phyloP scores from a whole-genome alignment of 108 stramenopile species.

The Pseudonitzschia multiseries region DNA sequence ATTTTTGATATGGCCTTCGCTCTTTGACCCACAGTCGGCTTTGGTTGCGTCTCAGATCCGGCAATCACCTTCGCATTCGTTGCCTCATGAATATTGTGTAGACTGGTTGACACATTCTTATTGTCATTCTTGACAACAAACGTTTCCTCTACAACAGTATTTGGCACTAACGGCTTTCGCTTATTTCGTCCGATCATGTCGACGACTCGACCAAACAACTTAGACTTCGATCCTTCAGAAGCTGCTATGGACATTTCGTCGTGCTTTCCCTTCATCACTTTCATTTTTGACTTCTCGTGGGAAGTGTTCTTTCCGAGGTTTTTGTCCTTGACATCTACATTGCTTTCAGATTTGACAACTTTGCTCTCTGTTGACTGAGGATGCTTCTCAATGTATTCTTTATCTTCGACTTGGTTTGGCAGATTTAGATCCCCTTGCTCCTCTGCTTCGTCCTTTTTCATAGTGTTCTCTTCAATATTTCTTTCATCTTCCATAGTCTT shows the following conservation, averaged over 20 bases:
- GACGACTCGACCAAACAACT: constrained; percentile 9
- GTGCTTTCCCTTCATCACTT: not conserved
- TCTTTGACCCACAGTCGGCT: constrained; percentile 5
- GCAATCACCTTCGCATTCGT: not conserved
- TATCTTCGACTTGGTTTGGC: not conserved
- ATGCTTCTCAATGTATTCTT: not conserved
- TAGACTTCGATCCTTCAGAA: constrained; percentile 12
- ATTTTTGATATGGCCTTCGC: constrained; percentile 7
- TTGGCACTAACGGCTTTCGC: constrained; percentile 7
- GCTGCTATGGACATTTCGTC: constrained; percentile 1
- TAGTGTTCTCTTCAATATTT: not conserved
- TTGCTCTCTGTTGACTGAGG: too few species aligned
- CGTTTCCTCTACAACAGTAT: constrained; percentile 20
- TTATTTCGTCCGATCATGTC: constrained; percentile 1
- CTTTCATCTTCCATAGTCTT: not conserved
- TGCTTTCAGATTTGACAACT: not conserved
- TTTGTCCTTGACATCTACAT: not conserved
- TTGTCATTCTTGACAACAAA: not conserved
- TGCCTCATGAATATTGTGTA: not conserved
- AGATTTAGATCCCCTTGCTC: not conserved
- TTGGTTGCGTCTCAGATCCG: not conserved
- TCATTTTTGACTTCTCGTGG: not conserved
- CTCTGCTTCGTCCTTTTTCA: not conserved
- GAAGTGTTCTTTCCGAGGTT: not conserved
- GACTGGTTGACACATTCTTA: constrained; percentile 1